phyloP scores from a whole-genome alignment of 2,329 filamentous ascomycete species.

The Myriosclerotinia duriaeana region DNA sequence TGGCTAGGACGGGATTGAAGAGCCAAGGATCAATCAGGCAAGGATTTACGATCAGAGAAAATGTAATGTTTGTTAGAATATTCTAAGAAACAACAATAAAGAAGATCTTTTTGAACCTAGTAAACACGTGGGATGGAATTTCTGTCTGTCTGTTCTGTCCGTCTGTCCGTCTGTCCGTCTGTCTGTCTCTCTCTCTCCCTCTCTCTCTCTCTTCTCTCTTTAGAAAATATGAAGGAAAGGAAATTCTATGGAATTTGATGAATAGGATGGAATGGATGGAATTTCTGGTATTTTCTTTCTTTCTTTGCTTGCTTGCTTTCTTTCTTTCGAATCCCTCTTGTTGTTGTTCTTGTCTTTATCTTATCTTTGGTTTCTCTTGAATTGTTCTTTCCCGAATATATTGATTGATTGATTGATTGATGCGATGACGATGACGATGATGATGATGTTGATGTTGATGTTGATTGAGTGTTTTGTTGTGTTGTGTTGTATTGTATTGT shows the following conservation, averaged over 20 bases:
- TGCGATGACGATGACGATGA: background rate
- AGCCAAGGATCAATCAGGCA: conserved; percentile 24
- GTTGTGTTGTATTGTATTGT: no score
- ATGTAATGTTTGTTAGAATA: conserved; percentile 22
- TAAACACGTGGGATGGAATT: conserved; percentile 22
- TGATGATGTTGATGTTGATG: background rate
- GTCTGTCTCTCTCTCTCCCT: background rate
- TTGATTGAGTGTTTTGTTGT: background rate
- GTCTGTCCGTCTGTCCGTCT: background rate
- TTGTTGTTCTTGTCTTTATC: background rate
- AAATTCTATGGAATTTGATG: conserved; percentile 20
- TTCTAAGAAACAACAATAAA: conserved; percentile 19
- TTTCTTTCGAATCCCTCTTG: background rate
- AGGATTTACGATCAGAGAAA: conserved; percentile 23
- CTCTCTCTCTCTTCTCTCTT: background rate
- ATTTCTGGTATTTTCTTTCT: conserved; percentile 9
- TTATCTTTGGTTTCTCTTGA: background rate
- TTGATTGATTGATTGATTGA: background rate
- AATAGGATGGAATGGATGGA: conserved; percentile 3
- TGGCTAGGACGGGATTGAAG: conserved; percentile 10
- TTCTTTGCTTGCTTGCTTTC: background rate
- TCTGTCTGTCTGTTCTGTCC: background rate
- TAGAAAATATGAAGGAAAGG: conserved; percentile 1
- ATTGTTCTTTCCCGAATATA: background rate
- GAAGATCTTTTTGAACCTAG: conserved; percentile 12